These are phyloP conservation scores for Arthrocladium fulminans DNA, from an alignment of 2,329 filamentous ascomycete genomes.

Conservation along the genomic window DNA sequence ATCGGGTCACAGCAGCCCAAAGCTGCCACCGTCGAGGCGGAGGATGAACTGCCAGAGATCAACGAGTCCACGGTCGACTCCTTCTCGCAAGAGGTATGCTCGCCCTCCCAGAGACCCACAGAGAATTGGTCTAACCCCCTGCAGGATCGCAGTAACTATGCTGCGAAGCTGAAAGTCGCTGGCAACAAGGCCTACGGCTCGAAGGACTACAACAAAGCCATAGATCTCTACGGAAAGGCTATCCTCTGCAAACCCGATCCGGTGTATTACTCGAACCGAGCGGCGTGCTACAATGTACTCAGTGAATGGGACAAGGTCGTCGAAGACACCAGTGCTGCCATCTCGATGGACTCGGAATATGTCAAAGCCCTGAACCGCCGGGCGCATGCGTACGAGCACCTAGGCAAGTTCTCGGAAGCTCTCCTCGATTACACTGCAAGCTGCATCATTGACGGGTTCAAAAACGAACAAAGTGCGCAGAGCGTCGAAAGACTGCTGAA, in stretches of 20 bases:
- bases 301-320: slow-evolving; percentile 92
- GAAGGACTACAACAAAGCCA: slow-evolving; percentile 89
- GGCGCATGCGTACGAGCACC: slow-evolving; percentile 92
- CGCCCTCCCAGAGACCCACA: slow-evolving; percentile 11
- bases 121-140: neutral
- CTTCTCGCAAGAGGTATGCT: slow-evolving; percentile 38
- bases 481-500: slow-evolving; percentile 89
- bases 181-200: slow-evolving; percentile 94
- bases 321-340: slow-evolving; percentile 89
- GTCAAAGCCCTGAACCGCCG: slow-evolving; percentile 95
- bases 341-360: slow-evolving; percentile 89
- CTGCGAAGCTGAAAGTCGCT: slow-evolving; percentile 83
- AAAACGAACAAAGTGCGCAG: slow-evolving; percentile 79
- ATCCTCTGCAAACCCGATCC: slow-evolving; percentile 96
- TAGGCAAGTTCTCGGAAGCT: slow-evolving; percentile 83
- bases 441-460: slow-evolving; percentile 97
- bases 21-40: slow-evolving; percentile 28
- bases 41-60: slow-evolving; percentile 62
- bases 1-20: slow-evolving; percentile 11
- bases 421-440: slow-evolving; percentile 96
- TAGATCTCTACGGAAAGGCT: slow-evolving; percentile 89
- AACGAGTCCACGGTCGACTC: slow-evolving; percentile 40
- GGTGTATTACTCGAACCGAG: slow-evolving; percentile 97
- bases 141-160: slow-evolving; percentile 74
- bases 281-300: slow-evolving; percentile 91